Base-by-base conservation (phyloP, 805 yeast genomes). In the Starmerella roubikii region DNA sequence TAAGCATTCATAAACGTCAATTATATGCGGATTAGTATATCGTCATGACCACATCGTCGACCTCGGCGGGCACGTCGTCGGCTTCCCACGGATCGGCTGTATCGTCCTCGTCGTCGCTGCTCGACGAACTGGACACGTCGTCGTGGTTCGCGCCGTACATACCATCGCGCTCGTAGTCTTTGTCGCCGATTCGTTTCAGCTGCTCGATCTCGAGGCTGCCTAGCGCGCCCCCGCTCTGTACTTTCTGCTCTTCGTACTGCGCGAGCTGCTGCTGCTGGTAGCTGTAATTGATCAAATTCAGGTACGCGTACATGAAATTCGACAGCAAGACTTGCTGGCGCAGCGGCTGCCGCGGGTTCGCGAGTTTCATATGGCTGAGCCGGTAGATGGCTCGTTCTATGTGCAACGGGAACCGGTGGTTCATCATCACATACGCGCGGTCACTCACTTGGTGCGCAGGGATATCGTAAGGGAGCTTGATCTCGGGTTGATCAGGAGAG, bases 301-400 rank as follows among this genome's bases (percentile, higher is more conserved):
- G 69, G 59, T 91, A 91, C 0, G 96, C 88, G 56, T 91, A 91
- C 98, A 91, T 91, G 71, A 91, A 91, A 57, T 91, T 91, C 42
- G 95, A 83, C 47, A 91, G 62, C 35, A 91, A 58, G 1, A 91
- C 98, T 57, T 91, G 98, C 57, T 91, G 96, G 28, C 85, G 69
- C 45, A 91, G 62, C 22, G 93, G 91, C 42, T 97, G 66, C 54
- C 84, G 80, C 1, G 97, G 88, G 58, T 91, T 93, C 20, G 97
- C 94, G 47, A 91, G 67, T 58, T 91, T 91, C 56, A 91, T 64
- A 59, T 91, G 98, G 38, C 94, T 81, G 40, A 91, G 66, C 40
- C 98, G 66, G 59, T 91, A 91, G 37, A 91, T 81, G 0, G 98
- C 98, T 30, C 98, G 69, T 59, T 91, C 98, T 32, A 91, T 93